phyloP scores from a whole-genome alignment of 2,329 filamentous ascomycete genomes.

The Coniella vitis region DNA sequence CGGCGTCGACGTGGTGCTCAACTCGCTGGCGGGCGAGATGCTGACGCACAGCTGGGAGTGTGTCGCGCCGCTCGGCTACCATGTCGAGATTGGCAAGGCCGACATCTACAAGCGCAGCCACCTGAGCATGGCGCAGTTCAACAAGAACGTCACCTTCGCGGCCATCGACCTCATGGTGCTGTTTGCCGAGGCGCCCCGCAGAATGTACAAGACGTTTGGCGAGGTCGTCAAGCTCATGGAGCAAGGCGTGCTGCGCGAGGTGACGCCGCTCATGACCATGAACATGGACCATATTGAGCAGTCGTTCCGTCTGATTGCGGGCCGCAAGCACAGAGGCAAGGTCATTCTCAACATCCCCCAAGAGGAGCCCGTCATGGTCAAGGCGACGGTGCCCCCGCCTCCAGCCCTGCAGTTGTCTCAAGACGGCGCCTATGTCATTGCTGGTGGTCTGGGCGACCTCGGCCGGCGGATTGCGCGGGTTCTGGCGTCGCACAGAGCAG shows the following conservation, averaged over 20 bases:
- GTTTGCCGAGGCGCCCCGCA: neutral
- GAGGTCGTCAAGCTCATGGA: slow-evolving; percentile 6
- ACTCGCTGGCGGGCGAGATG: slow-evolving; percentile 20
- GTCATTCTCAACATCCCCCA: slow-evolving; percentile 22
- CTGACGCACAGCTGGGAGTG: slow-evolving; percentile 24
- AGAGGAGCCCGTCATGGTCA: slow-evolving; percentile 14
- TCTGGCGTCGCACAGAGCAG: slow-evolving; percentile 24
- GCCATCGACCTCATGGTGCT: slow-evolving; percentile 10
- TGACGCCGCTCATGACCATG: slow-evolving; percentile 29
- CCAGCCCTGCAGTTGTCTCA: slow-evolving; percentile 9
- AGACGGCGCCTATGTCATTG: slow-evolving; percentile 25
- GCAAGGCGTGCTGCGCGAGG: slow-evolving; percentile 17
- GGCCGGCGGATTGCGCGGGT: slow-evolving; percentile 22
- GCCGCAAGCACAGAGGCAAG: slow-evolving; percentile 35
- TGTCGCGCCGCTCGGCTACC: slow-evolving; percentile 24
- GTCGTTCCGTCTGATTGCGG: slow-evolving; percentile 37
- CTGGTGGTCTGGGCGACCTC: slow-evolving; percentile 28
- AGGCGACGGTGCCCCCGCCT: slow-evolving; percentile 14
- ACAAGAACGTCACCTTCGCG: slow-evolving; percentile 15
- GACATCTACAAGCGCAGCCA: slow-evolving; percentile 25
- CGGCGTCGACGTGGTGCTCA: slow-evolving; percentile 16
- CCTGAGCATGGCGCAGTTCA: slow-evolving; percentile 30
- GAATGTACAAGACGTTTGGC: slow-evolving; percentile 5
- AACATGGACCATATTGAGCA: slow-evolving; percentile 29
- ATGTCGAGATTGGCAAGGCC: slow-evolving; percentile 27